Percentiles rank a stretch among this genome's conserved stretches.
Conservation (phyloP, 2,329 filamentous ascomycete genomes). For the Stagonosporopsis tanaceti region DNA sequence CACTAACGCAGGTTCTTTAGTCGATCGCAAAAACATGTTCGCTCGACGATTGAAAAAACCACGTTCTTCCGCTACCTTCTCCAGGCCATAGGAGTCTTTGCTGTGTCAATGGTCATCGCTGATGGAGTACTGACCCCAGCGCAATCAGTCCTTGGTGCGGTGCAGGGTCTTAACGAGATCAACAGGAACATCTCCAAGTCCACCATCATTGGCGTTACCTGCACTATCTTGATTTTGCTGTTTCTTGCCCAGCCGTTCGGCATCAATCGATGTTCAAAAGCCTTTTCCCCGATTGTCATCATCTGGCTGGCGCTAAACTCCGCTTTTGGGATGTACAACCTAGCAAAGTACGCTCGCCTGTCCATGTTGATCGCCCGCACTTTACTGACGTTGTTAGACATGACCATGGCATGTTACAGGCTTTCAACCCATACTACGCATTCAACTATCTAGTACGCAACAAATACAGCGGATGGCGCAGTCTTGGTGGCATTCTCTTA, state of each 20-base stretch:
- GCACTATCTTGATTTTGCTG: conserved; percentile 69
- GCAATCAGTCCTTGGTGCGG: conserved; percentile 73
- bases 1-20: conserved; percentile 53
- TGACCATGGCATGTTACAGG: conserved; percentile 61
- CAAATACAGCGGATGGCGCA: conserved; percentile 67
- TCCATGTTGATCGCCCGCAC: no score
- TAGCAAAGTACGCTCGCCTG: conserved; percentile 29
- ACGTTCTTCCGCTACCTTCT: conserved; percentile 61
- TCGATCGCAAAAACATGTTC: conserved; percentile 60
- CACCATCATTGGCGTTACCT: conserved; percentile 70
- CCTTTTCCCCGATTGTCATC: conserved; percentile 72
- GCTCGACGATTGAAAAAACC: conserved; percentile 67
- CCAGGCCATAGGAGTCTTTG: conserved; percentile 70
- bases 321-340: conserved; percentile 67
- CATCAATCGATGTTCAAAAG: conserved; percentile 65
- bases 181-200: conserved; percentile 62
- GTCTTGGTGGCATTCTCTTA: conserved; percentile 73
- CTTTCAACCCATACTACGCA: conserved; percentile 65
- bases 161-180: conserved; percentile 69
- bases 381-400: conserved; percentile 41
- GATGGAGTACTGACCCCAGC: conserved; percentile 74
- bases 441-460: conserved; percentile 68
- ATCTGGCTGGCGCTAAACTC: conserved; percentile 72
- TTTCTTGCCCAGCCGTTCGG: conserved; percentile 73
- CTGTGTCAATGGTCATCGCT: conserved; percentile 72